These are phyloP conservation scores for Dendrobium nobile DNA, from an alignment of 106 monocot species.

Conservation along the genomic window DNA sequence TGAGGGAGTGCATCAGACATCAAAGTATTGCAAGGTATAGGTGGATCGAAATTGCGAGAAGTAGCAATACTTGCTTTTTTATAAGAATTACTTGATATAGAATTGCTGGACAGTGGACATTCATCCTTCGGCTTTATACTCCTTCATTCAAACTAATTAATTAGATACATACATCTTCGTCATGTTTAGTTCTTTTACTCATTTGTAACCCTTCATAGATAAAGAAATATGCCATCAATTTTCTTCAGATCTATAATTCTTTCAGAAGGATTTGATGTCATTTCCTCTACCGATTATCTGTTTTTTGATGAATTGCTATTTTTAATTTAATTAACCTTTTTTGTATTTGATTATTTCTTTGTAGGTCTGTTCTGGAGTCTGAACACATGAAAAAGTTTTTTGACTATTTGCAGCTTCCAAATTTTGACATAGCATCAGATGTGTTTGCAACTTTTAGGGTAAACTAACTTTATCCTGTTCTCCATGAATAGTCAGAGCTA, in stretches of 20 bases:
- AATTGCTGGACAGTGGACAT: no score
- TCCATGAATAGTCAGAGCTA: background rate
- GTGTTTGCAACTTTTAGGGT: slow-evolving; percentile 68
- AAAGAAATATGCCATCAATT: background rate
- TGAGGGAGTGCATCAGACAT: slow-evolving; percentile 92
- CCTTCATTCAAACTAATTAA: no score
- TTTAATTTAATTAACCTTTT: background rate
- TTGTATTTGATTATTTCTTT: slow-evolving; percentile 1
- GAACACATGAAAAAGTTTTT: slow-evolving; percentile 60
- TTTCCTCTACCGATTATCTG: background rate
- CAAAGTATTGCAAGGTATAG: slow-evolving; percentile 83
- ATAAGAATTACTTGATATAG: background rate
- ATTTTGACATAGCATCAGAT: slow-evolving; percentile 68
- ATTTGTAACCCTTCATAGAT: background rate
- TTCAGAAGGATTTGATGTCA: background rate
- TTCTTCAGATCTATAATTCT: background rate
- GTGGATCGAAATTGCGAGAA: background rate
- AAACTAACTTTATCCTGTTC: background rate
- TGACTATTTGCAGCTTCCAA: slow-evolving; percentile 53
- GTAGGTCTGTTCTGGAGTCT: slow-evolving; percentile 62
- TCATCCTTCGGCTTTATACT: no score
- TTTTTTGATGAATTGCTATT: background rate
- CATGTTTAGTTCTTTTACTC: background rate
- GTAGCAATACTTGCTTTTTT: background rate
- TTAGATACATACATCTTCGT: no score